phyloP scores from a whole-genome alignment of 306 rosid species.

The Potentilla sterilis region DNA sequence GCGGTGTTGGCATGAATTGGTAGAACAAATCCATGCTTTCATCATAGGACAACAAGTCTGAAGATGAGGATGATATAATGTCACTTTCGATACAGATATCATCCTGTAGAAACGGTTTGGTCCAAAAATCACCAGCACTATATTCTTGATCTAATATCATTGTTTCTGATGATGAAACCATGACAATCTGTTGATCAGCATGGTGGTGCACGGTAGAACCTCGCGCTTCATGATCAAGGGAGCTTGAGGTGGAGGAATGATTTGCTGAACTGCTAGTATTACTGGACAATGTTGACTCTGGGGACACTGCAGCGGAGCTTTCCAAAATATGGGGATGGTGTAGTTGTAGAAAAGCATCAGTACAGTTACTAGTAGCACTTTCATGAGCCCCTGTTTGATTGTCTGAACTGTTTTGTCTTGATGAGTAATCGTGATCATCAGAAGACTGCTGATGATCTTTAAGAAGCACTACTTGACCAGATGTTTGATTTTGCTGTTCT shows the following conservation, averaged over 20 bases:
- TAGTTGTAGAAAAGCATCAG: background rate
- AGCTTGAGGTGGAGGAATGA: constrained; percentile 12
- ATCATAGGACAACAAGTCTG: constrained; percentile 16
- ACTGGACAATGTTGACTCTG: constrained; percentile 19
- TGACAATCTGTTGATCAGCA: constrained; percentile 8
- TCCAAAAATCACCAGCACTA: constrained; percentile 52
- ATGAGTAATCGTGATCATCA: background rate
- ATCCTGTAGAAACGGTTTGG: constrained; percentile 52
- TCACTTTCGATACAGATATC: constrained; percentile 1
- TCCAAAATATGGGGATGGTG: constrained; percentile 25
- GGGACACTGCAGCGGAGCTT: constrained; percentile 30
- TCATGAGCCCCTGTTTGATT: background rate
- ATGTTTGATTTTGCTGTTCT: background rate
- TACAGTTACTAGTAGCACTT: background rate
- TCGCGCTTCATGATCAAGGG: background rate
- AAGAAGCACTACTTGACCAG: background rate
- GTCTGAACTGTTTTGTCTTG: background rate
- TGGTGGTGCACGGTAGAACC: background rate
- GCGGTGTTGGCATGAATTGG: constrained; percentile 15
- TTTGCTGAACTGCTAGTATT: background rate
- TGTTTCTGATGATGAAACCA: constrained; percentile 21
- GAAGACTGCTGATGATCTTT: background rate
- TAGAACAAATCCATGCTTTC: constrained; percentile 11
- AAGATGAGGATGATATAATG: background rate
- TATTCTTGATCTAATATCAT: background rate